These are phyloP conservation scores for Lachancea dasiensis DNA, from an alignment of 805 yeast species.

Conservation along the genomic window DNA sequence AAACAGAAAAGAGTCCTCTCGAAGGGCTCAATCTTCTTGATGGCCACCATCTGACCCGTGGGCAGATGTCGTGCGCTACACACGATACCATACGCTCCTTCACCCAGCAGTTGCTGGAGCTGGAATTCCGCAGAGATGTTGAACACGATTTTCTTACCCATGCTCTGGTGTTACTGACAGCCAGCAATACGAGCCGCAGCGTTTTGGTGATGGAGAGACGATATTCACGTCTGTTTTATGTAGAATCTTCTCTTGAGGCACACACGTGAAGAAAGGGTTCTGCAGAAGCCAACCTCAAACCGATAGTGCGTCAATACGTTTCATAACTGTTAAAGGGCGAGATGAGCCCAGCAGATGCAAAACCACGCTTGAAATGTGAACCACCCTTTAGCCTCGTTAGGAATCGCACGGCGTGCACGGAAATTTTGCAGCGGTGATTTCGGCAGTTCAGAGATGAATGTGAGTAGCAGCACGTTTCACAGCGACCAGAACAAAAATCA, in stretches of 20 bases:
- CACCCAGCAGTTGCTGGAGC: constrained; percentile 80
- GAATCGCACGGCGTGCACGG: no score
- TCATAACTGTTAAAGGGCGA: neutral
- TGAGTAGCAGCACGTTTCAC: no score
- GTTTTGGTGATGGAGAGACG: no score
- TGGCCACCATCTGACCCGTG: constrained; percentile 84
- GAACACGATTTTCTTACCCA: constrained; percentile 53
- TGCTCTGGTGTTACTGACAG: constrained; percentile 5
- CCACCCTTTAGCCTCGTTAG: no score
- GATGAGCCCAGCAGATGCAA: no score
- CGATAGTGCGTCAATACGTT: neutral
- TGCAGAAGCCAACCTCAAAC: neutral
- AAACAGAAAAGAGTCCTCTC: constrained; percentile 84
- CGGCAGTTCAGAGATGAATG: no score
- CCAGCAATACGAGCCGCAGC: no score
- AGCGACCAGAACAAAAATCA: no score
- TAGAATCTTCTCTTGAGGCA: constrained; percentile 1
- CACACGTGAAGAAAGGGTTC: neutral
- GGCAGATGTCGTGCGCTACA: constrained; percentile 86
- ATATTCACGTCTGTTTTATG: neutral
- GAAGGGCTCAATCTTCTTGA: constrained; percentile 90
- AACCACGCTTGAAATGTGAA: no score
- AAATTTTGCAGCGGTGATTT: no score
- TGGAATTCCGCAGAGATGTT: constrained; percentile 85
- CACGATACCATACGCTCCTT: constrained; percentile 95